Evolutionary conservation across 2,329 filamentous ascomycete genomes (phyloP).

Genomic region (Botrytis cinerea): DNA sequence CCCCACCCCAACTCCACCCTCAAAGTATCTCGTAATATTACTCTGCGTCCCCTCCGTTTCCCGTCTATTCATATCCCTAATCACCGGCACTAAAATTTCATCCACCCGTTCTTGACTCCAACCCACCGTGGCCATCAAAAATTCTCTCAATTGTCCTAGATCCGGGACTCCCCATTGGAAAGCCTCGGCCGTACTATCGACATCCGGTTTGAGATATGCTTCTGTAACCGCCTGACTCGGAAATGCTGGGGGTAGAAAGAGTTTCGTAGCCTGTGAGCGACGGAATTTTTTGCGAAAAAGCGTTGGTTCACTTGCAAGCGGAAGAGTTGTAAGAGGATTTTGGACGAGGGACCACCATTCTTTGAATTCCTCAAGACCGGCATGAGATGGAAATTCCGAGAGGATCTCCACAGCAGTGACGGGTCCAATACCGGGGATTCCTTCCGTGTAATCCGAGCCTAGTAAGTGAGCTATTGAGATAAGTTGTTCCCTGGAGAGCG

Average conservation of each 20-base stretch:
- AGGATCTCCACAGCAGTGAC: constrained; percentile 94
- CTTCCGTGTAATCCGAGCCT: constrained; percentile 93
- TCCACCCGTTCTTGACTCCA: constrained; percentile 92
- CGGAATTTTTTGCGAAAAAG: constrained; percentile 85
- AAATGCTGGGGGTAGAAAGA: constrained; percentile 81
- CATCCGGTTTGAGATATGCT: constrained; percentile 84
- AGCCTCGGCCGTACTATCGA: constrained; percentile 72
- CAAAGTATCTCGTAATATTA: constrained; percentile 94
- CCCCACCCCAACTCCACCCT: constrained; percentile 70
- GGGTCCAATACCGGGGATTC: constrained; percentile 84
- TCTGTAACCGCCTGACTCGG: constrained; percentile 76
- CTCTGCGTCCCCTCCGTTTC: constrained; percentile 89
- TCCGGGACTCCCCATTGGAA: constrained; percentile 98
- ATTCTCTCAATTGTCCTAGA: constrained; percentile 77
- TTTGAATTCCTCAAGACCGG: constrained; percentile 70
- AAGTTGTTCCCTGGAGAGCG: constrained; percentile 80
- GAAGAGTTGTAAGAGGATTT: constrained; percentile 51
- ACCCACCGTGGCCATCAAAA: constrained; percentile 88
- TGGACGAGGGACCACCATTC: constrained; percentile 89
- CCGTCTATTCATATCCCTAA: constrained; percentile 89
- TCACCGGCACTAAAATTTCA: constrained; percentile 92
- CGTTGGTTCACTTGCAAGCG: constrained; percentile 60
- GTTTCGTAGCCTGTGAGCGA: constrained; percentile 73
- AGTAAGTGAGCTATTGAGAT: constrained; percentile 89
- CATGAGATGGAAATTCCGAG: constrained; percentile 71